These are phyloP conservation scores for Rosa lucieae DNA, from an alignment of 306 rosid genomes.

Conservation along the genomic window DNA sequence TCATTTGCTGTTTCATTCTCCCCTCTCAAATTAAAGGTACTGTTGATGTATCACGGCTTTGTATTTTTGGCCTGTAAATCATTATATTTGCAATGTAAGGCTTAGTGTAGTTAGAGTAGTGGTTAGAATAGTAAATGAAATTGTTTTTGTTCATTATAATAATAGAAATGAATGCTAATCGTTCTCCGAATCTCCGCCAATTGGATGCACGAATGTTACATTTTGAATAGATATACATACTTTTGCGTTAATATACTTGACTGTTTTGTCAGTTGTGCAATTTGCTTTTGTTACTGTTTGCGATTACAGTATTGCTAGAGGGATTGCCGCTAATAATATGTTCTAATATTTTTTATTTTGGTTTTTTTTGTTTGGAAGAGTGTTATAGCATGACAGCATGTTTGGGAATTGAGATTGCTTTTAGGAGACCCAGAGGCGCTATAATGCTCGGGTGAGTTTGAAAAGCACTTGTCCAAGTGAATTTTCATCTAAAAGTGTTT, in stretches of 20 bases:
- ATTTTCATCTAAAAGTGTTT: too few relatives aligned
- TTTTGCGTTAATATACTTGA: not conserved
- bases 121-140: slow-evolving; percentile 22
- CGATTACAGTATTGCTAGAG: too few relatives aligned
- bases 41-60: slow-evolving; percentile 10
- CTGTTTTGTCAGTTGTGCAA: not conserved
- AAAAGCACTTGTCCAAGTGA: too few relatives aligned
- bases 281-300: not conserved
- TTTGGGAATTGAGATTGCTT: too few relatives aligned
- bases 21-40: slow-evolving; percentile 24
- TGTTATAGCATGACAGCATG: too few relatives aligned
- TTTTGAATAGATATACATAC: not conserved
- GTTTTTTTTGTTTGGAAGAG: too few relatives aligned
- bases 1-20: slow-evolving; percentile 17
- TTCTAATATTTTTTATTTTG: too few relatives aligned
- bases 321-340: too few relatives aligned
- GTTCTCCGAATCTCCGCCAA: slow-evolving; percentile 2
- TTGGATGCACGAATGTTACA: not conserved
- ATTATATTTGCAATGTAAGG: slow-evolving; percentile 31
- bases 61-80: slow-evolving; percentile 41
- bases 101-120: slow-evolving; percentile 11
- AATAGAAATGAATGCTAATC: not conserved
- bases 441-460: too few relatives aligned
- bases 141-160: slow-evolving; percentile 35
- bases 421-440: too few relatives aligned